A percentile compares a stretch with the other conserved stretches of the same genome.
Conservation (phyloP, 768 basidiomycete genomes). For the Lactarius sanguifluus region DNA sequence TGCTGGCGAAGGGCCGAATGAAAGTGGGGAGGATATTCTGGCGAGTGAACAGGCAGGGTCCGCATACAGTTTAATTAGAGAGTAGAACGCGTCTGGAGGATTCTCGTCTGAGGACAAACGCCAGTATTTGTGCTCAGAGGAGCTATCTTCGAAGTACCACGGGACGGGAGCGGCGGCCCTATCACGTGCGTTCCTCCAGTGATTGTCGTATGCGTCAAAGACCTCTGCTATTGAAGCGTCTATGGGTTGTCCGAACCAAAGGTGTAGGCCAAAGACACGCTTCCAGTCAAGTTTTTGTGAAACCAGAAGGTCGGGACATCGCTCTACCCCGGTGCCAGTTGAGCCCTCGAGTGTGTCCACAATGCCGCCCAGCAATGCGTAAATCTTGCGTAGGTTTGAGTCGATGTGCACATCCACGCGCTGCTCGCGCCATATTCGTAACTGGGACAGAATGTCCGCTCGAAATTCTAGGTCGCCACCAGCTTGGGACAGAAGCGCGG, state of each 20-base stretch:
- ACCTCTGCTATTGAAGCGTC: conserved; percentile 70
- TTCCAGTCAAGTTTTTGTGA: conserved; percentile 89
- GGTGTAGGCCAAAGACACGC: conserved; percentile 80
- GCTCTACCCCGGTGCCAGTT: conserved; percentile 50
- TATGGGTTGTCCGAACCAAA: conserved; percentile 84
- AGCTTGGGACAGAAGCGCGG: conserved; percentile 86
- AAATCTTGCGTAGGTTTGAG: conserved; percentile 70
- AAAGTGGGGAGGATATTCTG: conserved; percentile 66
- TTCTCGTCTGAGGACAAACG: conserved; percentile 45
- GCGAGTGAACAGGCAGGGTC: conserved; percentile 71
- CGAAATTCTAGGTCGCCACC: conserved; percentile 75
- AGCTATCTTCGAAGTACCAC: conserved; percentile 48
- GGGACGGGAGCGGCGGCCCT: conserved; percentile 56
- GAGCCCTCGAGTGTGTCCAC: conserved; percentile 57
- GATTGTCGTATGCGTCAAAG: conserved; percentile 58
- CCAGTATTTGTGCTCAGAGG: conserved; percentile 37
- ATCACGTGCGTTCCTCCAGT: conserved; percentile 40
- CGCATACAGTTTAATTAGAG: conserved; percentile 75
- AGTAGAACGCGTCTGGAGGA: conserved; percentile 72
- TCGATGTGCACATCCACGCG: conserved; percentile 67
- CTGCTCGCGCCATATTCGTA: conserved; percentile 82
- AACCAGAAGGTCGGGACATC: conserved; percentile 59
- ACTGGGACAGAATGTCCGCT: conserved; percentile 69
- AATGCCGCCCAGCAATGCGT: conserved; percentile 81
- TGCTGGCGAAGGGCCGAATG: conserved; percentile 70